These are phyloP conservation scores for Amyloporia xantha DNA, from an alignment of 768 basidiomycete species.

Conservation along the genomic window DNA sequence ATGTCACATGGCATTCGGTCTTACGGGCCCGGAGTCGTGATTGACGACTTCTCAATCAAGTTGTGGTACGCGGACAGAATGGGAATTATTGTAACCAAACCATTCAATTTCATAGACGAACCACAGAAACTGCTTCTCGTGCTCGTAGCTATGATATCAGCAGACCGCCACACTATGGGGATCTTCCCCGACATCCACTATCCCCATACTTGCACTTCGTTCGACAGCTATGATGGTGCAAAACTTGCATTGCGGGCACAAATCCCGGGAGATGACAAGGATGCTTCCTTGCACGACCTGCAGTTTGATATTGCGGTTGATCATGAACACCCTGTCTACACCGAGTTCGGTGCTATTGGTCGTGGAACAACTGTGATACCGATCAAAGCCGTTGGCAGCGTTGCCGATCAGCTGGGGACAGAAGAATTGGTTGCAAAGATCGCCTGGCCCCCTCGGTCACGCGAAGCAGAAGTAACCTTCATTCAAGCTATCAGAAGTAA, in stretches of 20 bases:
- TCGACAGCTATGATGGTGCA: background rate
- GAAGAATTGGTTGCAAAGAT: conserved; percentile 7
- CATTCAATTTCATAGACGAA: background rate
- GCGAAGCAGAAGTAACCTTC: background rate
- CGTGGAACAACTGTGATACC: background rate
- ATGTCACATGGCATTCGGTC: too few species aligned
- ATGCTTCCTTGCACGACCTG: background rate
- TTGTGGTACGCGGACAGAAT: conserved; percentile 8
- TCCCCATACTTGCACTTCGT: background rate
- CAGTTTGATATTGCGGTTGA: conserved; percentile 1
- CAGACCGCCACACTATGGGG: background rate
- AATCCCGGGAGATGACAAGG: background rate
- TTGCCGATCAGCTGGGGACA: background rate
- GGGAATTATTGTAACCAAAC: background rate
- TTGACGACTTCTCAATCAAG: too few species aligned
- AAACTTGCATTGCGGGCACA: background rate
- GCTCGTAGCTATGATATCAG: background rate
- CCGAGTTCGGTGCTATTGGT: background rate
- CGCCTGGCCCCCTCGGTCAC: conserved; percentile 5
- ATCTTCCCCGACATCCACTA: background rate
- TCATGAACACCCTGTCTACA: background rate
- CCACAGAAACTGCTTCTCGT: background rate
- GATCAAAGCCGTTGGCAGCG: too few species aligned
- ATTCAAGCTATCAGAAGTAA: background rate
- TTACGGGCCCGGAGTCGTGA: too few species aligned